These are phyloP conservation scores for Crithidia expoeki DNA, from an alignment of 208 protist genomes.

Conservation along the genomic window DNA sequence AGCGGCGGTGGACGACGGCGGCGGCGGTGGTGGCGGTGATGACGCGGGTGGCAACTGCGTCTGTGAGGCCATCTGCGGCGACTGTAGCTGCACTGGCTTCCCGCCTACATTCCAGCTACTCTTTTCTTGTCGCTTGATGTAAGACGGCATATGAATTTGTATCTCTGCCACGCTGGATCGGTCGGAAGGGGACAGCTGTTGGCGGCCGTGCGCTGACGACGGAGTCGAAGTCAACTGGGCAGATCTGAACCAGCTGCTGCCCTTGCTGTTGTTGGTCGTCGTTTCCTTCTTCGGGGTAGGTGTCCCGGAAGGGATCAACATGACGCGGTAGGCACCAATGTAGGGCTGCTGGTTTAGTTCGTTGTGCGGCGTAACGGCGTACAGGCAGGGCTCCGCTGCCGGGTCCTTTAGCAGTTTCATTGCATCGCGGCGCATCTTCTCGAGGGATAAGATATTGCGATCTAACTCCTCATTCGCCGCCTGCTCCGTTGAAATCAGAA, in stretches of 20 bases:
- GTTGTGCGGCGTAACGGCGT: constrained; percentile 16
- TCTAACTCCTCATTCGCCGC: constrained; percentile 12
- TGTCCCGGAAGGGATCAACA: neutral
- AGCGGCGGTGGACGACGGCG: neutral
- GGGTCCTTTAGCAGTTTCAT: constrained; percentile 27
- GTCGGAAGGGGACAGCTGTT: neutral
- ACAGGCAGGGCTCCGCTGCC: constrained; percentile 24
- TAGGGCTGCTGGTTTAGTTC: constrained; percentile 13
- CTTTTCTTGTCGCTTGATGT: neutral
- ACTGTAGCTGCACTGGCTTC: too few species aligned
- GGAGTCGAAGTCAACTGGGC: neutral
- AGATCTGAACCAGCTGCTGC: neutral
- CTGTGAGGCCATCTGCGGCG: neutral
- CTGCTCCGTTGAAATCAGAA: constrained; percentile 21
- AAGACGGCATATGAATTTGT: constrained; percentile 12
- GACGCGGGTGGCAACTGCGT: neutral
- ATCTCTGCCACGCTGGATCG: neutral
- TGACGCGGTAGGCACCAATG: constrained; percentile 9
- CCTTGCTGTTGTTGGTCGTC: neutral
- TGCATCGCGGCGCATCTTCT: constrained; percentile 20
- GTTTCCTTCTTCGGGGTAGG: neutral
- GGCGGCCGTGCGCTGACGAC: neutral
- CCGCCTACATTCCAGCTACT: neutral
- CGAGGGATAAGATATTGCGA: constrained; percentile 16
- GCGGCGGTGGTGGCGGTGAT: neutral